Conservation (phyloP, 2,329 filamentous ascomycete genomes). For the Dothistroma pini region DNA sequence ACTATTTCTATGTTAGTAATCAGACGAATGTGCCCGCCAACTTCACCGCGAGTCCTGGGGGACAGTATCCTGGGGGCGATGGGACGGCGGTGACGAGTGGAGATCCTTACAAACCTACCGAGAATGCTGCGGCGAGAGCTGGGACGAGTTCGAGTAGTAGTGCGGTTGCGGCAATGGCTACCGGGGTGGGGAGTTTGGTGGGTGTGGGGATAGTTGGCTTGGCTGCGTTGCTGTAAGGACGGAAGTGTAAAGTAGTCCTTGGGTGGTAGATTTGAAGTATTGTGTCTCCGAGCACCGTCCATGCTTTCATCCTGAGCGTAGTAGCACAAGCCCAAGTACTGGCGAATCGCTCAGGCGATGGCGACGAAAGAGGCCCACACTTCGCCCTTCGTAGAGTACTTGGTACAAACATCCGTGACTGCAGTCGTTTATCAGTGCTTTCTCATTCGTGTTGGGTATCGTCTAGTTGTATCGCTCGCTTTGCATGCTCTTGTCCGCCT, state of each 20-base stretch:
- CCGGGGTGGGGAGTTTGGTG: constrained; percentile 12
- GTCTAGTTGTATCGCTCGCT: neutral
- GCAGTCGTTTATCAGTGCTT: neutral
- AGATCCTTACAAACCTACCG: constrained; percentile 12
- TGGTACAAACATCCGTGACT: too few species aligned
- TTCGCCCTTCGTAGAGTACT: too few species aligned
- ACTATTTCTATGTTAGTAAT: constrained; percentile 15
- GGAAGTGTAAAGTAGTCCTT: neutral
- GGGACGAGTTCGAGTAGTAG: constrained; percentile 2
- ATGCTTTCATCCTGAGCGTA: too few species aligned
- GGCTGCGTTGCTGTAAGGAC: constrained; percentile 10
- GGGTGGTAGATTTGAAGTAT: neutral
- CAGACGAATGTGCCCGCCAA: constrained; percentile 11
- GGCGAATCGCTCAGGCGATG: too few species aligned
- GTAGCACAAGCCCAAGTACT: too few species aligned
- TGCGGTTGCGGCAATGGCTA: constrained; percentile 14
- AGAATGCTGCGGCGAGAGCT: neutral
- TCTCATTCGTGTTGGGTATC: neutral
- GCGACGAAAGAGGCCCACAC: too few species aligned
- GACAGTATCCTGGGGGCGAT: constrained; percentile 10
- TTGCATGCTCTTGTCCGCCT: neutral
- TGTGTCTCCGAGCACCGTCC: too few species aligned
- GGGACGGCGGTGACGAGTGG: constrained; percentile 14
- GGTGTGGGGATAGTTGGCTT: constrained; percentile 13
- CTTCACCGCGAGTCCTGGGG: constrained; percentile 10